Percentiles rank a stretch among this genome's conserved stretches.
Evolutionary conservation across 345 rosid species (phyloP).

Genomic region (Camelina sativa): DNA sequence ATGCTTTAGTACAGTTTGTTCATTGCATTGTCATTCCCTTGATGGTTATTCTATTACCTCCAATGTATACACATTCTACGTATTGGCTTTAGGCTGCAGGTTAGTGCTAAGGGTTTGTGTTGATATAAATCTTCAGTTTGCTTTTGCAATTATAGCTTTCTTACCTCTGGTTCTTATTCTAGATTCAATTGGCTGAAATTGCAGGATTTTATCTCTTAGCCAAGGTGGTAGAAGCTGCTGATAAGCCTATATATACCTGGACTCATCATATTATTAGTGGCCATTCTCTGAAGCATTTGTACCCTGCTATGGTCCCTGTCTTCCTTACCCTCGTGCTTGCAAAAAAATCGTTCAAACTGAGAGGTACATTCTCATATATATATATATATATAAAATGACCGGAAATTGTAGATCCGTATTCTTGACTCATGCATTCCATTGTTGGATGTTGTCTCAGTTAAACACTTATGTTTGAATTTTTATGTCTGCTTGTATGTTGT

Average conservation of each 20-base stretch:
- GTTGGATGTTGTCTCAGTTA: no score
- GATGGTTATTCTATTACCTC: slow-evolving; percentile 87
- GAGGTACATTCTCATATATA: slow-evolving; percentile 51
- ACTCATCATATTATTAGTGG: slow-evolving; percentile 84
- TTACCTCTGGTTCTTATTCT: slow-evolving; percentile 15
- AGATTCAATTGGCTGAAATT: neutral
- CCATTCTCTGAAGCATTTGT: slow-evolving; percentile 88
- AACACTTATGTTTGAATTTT: no score
- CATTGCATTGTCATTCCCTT: slow-evolving; percentile 86
- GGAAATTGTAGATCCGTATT: neutral
- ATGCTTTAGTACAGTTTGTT: slow-evolving; percentile 79
- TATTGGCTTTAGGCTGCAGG: slow-evolving; percentile 99
- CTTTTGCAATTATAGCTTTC: neutral
- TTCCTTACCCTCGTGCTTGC: slow-evolving; percentile 92
- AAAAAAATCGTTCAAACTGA: slow-evolving; percentile 61
- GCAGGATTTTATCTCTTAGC: slow-evolving; percentile 89
- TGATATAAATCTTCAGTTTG: slow-evolving; percentile 9
- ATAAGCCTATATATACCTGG: slow-evolving; percentile 79
- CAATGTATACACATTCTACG: slow-evolving; percentile 92
- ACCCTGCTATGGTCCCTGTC: slow-evolving; percentile 93
- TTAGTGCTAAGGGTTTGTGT: slow-evolving; percentile 41
- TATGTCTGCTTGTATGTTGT: no score
- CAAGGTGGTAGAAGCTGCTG: slow-evolving; percentile 88
- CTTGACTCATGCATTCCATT: slow-evolving; percentile 10
- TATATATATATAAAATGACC: neutral